Base-by-base conservation (phyloP, 2,329 filamentous ascomycete species). In the Cyphellophora attinorum region DNA sequence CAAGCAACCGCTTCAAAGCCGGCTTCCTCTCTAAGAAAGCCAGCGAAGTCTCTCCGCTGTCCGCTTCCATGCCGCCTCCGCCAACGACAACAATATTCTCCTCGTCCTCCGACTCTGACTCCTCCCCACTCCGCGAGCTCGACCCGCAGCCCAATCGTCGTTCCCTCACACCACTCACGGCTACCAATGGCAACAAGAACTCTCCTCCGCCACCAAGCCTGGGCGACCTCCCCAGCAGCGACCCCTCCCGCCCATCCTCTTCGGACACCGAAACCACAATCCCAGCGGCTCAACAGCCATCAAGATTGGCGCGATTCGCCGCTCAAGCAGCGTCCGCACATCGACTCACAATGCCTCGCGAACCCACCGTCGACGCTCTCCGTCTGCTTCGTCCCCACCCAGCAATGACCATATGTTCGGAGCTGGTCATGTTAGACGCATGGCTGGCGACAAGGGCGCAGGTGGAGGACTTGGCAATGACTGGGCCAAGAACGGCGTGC, bases 1-100 rank as follows among this genome's bases (percentile, higher is more conserved):
- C 83, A 49, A 74, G 74, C 33, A 82, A 74, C 59, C 75, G 89
- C 28, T 96, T 96, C 62, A 84, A 93, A 50, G 73, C 86, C 2
- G 89, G 89, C 4, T 94, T 94, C 56, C 63, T 96, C 15, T 77
- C 83, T 1, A 81, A 79, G 56, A 77, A 63, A 73, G 72, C 61
- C 23, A n/a, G n/a, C 8, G 59, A 58, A 27, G 78, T 72, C 33
- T 85, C 81, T 3, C 80, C 82, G 3, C 29, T 40, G 12, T 39
- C 39, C 11, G 34, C 37, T 25, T 32, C 27, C 5, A 59, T 73
- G 4, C 68, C 73, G 11, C 61, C 62, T 11, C 62, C 70, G 2
- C 71, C 75, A 11, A 67, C 67, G 5, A 70, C 70, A n/a, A 64
- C 74, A 16, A 68, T 69, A 14, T 46, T 42, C 8, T 74, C 74